Percentiles rank a stretch among this genome's conserved stretches.
phyloP scores from a whole-genome alignment of 352 stramenopile species.

The Pythium aquatile region DNA sequence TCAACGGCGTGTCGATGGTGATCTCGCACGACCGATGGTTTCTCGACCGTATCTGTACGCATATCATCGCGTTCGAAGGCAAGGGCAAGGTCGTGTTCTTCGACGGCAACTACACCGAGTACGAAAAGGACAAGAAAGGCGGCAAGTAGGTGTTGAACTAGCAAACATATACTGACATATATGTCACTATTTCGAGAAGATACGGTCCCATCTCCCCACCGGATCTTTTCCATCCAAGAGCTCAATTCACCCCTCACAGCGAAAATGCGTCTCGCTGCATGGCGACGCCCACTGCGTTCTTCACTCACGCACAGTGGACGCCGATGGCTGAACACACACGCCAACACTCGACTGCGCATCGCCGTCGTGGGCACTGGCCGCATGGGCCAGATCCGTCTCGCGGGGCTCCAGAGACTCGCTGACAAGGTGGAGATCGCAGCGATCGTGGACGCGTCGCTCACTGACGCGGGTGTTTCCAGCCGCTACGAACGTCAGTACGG shows the following conservation, averaged over 20 bases:
- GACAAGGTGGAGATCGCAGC: slow-evolving; percentile 49
- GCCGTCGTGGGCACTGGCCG: slow-evolving; percentile 69
- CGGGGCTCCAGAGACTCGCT: slow-evolving; percentile 51
- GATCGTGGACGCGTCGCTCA: slow-evolving; percentile 52
- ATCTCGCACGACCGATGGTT: slow-evolving; percentile 97
- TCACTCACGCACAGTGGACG: neutral
- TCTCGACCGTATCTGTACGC: slow-evolving; percentile 91
- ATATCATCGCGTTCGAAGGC: slow-evolving; percentile 85
- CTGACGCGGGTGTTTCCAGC: slow-evolving; percentile 14
- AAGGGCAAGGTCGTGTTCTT: slow-evolving; percentile 76
- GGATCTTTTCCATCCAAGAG: neutral
- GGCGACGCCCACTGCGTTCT: neutral
- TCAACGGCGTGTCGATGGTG: slow-evolving; percentile 92
- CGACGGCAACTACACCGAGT: slow-evolving; percentile 87
- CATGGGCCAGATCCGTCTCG: slow-evolving; percentile 75
- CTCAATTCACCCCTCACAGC: neutral
- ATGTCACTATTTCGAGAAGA: slow-evolving; percentile 1
- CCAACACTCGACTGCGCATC: slow-evolving; percentile 36
- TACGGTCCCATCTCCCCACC: neutral
- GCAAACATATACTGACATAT: slow-evolving; percentile 3
- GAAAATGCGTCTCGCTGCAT: neutral
- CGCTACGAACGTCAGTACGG: slow-evolving; percentile 47
- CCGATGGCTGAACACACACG: neutral
- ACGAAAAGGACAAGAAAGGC: slow-evolving; percentile 68
- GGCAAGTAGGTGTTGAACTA: slow-evolving; percentile 11